Conservation (phyloP, 2,329 filamentous ascomycete species). For the Didymella glomerata region DNA sequence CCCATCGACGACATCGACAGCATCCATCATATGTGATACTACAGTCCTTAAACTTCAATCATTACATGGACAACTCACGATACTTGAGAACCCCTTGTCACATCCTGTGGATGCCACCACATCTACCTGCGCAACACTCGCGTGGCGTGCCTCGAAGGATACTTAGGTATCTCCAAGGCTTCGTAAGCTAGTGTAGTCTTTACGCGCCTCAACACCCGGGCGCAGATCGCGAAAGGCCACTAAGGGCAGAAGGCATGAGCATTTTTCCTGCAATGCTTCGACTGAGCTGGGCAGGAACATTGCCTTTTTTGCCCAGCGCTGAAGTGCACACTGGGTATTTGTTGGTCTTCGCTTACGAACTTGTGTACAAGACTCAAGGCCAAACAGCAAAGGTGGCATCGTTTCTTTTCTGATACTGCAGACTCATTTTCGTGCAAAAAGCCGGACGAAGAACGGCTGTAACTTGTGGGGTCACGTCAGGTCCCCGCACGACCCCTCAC, state of each 20-base stretch:
- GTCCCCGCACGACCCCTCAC: conserved; percentile 5
- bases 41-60: neutral
- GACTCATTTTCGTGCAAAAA: neutral
- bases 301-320: neutral
- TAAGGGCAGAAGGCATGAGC: neutral
- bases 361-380: neutral
- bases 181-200: neutral
- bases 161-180: neutral
- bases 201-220: neutral
- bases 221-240: neutral
- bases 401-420: neutral
- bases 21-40: neutral
- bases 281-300: neutral
- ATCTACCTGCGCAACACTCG: neutral
- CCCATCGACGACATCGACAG: neutral
- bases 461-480: conserved; percentile 1
- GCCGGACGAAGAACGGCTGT: conserved; percentile 4
- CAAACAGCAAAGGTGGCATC: neutral
- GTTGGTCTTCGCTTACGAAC: conserved; percentile 10
- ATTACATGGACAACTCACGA: neutral
- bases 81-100: neutral
- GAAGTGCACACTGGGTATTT: neutral
- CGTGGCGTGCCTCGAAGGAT: neutral
- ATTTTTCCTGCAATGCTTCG: neutral
- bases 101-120: neutral